Percentiles rank a stretch among this genome's conserved stretches.
Conservation (phyloP, 352 stramenopile species). For the Globisporangium nunn region DNA sequence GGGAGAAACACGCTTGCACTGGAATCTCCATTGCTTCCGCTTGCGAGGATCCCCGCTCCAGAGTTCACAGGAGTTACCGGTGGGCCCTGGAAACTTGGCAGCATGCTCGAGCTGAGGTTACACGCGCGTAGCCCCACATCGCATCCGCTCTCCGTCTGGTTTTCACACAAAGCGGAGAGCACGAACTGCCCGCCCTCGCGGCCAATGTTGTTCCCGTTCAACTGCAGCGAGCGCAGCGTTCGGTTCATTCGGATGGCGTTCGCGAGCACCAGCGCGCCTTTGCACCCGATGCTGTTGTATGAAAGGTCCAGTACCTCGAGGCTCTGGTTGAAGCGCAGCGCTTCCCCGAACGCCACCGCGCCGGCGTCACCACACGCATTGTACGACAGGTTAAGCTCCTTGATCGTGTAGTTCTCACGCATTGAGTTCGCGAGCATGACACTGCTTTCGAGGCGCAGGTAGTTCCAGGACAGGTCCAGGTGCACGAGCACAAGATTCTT, state of each 20-base stretch:
- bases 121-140: slow-evolving; percentile 55
- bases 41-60: background rate
- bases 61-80: background rate
- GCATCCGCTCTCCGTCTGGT: slow-evolving; percentile 41
- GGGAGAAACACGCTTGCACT: slow-evolving; percentile 16
- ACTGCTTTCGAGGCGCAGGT: slow-evolving; percentile 71
- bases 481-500: slow-evolving; percentile 66
- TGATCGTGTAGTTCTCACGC: slow-evolving; percentile 53
- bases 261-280: slow-evolving; percentile 63
- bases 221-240: slow-evolving; percentile 47
- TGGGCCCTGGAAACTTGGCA: background rate
- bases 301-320: slow-evolving; percentile 64
- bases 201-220: slow-evolving; percentile 78
- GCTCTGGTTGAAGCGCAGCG: slow-evolving; percentile 50
- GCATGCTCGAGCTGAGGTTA: slow-evolving; percentile 36
- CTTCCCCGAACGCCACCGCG: slow-evolving; percentile 71
- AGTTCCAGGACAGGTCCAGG: slow-evolving; percentile 89
- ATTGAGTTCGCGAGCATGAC: slow-evolving; percentile 59
- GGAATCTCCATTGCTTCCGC: background rate
- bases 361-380: slow-evolving; percentile 70
- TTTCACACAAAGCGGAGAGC: slow-evolving; percentile 58
- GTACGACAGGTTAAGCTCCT: slow-evolving; percentile 67
- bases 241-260: slow-evolving; percentile 52
- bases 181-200: slow-evolving; percentile 60
- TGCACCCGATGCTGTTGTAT: slow-evolving; percentile 74